phyloP scores from a whole-genome alignment of 495 filamentous ascomycete species.

The Articulospora tetracladia region DNA sequence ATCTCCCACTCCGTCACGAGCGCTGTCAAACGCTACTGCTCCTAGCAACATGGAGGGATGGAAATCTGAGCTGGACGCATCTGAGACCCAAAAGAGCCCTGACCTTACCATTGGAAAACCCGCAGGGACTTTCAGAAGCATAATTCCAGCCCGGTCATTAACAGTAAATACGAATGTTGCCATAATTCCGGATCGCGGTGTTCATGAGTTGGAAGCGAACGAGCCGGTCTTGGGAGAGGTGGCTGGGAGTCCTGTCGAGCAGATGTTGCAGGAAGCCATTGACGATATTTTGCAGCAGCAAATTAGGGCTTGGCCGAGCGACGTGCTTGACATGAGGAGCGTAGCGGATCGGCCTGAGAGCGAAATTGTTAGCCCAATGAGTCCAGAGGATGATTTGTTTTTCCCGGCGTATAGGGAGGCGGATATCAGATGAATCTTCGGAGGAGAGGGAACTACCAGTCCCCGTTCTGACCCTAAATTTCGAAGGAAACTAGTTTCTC shows the following conservation, averaged over 20 bases:
- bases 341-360: background rate
- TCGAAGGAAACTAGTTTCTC: too few species aligned
- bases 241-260: background rate
- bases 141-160: background rate
- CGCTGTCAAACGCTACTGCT: background rate
- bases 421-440: too few species aligned
- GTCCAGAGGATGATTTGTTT: background rate
- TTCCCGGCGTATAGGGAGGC: too few species aligned
- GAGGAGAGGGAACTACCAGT: too few species aligned
- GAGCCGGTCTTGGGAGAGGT: background rate
- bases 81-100: background rate
- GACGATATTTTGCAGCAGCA: background rate
- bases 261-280: background rate
- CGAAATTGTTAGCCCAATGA: background rate
- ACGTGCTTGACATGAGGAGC: background rate
- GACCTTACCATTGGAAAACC: background rate
- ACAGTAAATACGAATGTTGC: background rate
- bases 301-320: background rate
- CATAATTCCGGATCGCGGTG: background rate
- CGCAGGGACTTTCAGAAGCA: background rate
- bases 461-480: too few species aligned
- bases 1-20: background rate
- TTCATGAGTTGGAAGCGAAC: background rate
- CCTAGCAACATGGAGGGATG: background rate
- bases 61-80: background rate